Percentiles rank a stretch among this genome's conserved stretches.
Evolutionary conservation across 169 alveolate genomes (phyloP).

Genomic region (Cryptosporidium viatorum): DNA sequence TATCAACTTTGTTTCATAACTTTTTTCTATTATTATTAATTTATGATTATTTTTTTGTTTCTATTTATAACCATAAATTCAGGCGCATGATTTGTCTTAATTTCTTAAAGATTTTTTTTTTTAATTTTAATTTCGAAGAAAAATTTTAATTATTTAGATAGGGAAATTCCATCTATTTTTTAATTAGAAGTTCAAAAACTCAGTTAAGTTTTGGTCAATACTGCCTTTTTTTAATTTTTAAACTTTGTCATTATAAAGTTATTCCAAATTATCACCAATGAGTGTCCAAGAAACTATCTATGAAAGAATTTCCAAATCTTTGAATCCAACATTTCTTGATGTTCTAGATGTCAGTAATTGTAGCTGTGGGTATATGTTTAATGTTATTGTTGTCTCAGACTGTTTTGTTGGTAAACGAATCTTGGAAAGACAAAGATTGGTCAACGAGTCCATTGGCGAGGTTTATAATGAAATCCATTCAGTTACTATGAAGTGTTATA

Average conservation of each 20-base stretch:
- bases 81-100: constrained; percentile 18
- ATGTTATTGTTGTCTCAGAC: constrained; percentile 84
- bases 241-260: neutral
- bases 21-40: neutral
- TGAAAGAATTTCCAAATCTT: constrained; percentile 82
- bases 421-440: constrained; percentile 86
- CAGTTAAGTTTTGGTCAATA: neutral
- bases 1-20: neutral
- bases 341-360: constrained; percentile 84
- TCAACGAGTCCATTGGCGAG: constrained; percentile 83
- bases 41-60: neutral
- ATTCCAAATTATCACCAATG: neutral
- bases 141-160: neutral
- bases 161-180: neutral
- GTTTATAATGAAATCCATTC: constrained; percentile 85
- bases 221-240: neutral
- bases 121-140: neutral
- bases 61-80: neutral
- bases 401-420: constrained; percentile 81
- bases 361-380: constrained; percentile 88
- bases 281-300: constrained; percentile 23
- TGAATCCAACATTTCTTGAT: constrained; percentile 83
- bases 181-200: neutral
- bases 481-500: constrained; percentile 86
- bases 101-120: neutral